Evolutionary conservation across 257 asterid genomes (phyloP).

Genomic region (Rehmannia glutinosa): DNA sequence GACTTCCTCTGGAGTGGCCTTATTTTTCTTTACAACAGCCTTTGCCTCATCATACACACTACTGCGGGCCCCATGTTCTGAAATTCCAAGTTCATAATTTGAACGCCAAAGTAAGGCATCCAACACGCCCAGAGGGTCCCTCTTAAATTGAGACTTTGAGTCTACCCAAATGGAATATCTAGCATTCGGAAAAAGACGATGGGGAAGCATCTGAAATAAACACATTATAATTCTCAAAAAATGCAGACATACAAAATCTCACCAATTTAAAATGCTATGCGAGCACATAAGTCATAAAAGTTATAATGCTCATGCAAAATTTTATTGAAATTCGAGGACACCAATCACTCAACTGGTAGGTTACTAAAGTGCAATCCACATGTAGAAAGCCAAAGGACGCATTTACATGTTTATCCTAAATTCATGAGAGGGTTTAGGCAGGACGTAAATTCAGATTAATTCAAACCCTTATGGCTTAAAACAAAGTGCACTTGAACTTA

Average conservation of each 20-base stretch:
- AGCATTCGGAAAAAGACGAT: constrained; percentile 93
- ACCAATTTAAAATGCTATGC: constrained; percentile 10
- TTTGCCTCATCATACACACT: constrained; percentile 97
- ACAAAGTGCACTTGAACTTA: background rate
- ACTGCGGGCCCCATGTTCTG: constrained; percentile 99
- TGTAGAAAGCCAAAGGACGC: background rate
- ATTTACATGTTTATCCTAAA: background rate
- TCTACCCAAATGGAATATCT: constrained; percentile 97
- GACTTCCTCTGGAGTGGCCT: constrained; percentile 96
- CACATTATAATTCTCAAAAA: constrained; percentile 2
- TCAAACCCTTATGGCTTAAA: background rate
- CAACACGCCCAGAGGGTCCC: constrained; percentile 93
- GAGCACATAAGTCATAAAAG: constrained; percentile 6
- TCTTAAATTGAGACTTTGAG: constrained; percentile 90
- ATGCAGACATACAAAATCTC: background rate
- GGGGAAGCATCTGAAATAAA: constrained; percentile 85
- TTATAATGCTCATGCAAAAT: background rate
- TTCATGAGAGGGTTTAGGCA: background rate
- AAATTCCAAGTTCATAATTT: constrained; percentile 73
- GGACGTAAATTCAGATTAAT: background rate
- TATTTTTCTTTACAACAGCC: constrained; percentile 92
- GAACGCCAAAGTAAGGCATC: constrained; percentile 95
- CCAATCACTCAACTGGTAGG: background rate
- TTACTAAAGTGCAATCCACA: no score
- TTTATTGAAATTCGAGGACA: background rate